Conservation (phyloP, 2,329 filamentous ascomycete species). For the Trichoderma koningii region DNA sequence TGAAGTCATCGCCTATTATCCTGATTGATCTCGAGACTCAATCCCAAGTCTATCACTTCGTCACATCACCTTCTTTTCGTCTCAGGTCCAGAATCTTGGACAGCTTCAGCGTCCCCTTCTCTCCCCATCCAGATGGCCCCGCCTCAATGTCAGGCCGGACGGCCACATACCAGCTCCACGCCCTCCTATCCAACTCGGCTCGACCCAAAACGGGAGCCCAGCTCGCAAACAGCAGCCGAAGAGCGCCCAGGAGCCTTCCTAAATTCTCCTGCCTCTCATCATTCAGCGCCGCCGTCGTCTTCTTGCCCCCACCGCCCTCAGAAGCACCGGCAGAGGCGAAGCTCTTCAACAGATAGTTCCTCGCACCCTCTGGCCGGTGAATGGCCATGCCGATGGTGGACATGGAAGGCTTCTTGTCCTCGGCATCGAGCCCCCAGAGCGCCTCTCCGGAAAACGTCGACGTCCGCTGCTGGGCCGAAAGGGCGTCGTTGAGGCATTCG, state of each 20-base stretch:
- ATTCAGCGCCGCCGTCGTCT: conserved; percentile 52
- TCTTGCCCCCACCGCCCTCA: conserved; percentile 44
- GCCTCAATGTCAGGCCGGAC: conserved; percentile 74
- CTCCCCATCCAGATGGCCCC: conserved; percentile 79
- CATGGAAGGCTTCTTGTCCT: conserved; percentile 49
- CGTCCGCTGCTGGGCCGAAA: conserved; percentile 52
- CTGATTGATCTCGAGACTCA: not conserved
- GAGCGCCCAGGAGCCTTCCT: conserved; percentile 66
- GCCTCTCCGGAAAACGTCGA: conserved; percentile 50
- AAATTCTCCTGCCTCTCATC: conserved; percentile 70
- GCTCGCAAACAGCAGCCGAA: conserved; percentile 72
- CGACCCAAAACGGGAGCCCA: conserved; percentile 67
- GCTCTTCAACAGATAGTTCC: conserved; percentile 58
- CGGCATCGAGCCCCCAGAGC: conserved; percentile 62
- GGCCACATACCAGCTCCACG: conserved; percentile 80
- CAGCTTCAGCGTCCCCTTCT: conserved; percentile 70
- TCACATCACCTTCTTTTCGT: conserved; percentile 30
- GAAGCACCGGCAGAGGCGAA: conserved; percentile 52
- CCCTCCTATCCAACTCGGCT: conserved; percentile 71
- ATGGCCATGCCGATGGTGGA: conserved; percentile 64
- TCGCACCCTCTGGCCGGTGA: conserved; percentile 70
- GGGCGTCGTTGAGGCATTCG: conserved; percentile 55
- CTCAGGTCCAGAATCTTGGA: conserved; percentile 65
- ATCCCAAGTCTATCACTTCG: not conserved
- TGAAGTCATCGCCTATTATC: conserved; percentile 1